phyloP scores from a whole-genome alignment of 2,329 filamentous ascomycete genomes.

The Aureobasidium sp. region DNA sequence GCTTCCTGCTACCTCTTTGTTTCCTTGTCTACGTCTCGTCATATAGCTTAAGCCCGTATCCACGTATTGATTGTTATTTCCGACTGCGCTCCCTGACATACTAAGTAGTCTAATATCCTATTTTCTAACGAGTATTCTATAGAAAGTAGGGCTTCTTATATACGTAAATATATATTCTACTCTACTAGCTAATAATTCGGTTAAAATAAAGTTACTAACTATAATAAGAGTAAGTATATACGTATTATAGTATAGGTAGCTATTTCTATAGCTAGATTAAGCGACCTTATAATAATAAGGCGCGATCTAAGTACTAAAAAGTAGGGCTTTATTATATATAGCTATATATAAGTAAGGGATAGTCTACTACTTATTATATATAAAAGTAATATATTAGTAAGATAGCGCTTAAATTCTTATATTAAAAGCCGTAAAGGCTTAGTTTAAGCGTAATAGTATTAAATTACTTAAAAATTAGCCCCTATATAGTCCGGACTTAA shows the following conservation, averaged over 20 bases:
- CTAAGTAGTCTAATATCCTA: background rate
- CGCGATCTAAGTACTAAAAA: background rate
- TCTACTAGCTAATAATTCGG: conserved; percentile 5
- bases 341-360: background rate
- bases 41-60: too few relatives aligned
- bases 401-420: conserved; percentile 10
- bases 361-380: background rate
- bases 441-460: background rate
- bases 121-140: conserved; percentile 12
- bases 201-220: too few relatives aligned
- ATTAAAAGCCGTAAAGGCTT: background rate
- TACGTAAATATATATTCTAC: background rate
- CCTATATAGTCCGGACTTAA: conserved; percentile 1
- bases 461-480: background rate
- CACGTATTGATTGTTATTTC: too few relatives aligned
- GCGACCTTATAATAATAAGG: background rate
- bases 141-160: background rate
- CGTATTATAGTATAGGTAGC: conserved; percentile 12
- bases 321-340: background rate
- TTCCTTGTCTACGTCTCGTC: too few relatives aligned
- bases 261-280: background rate
- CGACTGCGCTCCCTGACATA: too few relatives aligned
- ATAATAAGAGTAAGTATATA: background rate
- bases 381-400: background rate
- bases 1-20: too few relatives aligned